Conservation (phyloP, 192 early-diverging fungal genomes). For the Bifiguratus adelaidae region DNA sequence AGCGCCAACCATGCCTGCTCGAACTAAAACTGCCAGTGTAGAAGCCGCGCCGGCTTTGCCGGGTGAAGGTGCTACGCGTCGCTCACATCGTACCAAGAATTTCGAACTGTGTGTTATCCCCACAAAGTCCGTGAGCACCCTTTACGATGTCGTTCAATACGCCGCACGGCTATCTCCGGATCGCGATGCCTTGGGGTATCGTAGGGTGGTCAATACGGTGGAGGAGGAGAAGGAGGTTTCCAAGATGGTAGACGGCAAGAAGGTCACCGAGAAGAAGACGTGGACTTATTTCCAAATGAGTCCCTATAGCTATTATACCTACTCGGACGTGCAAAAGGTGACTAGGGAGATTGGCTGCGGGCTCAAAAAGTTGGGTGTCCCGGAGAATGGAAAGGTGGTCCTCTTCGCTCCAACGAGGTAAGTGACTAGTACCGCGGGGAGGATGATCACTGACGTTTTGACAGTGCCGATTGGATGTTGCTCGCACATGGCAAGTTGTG, state of each 20-base stretch:
- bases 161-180: conserved; percentile 38
- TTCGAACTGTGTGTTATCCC: too few species aligned
- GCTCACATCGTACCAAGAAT: too few species aligned
- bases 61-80: too few species aligned
- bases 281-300: conserved; percentile 79
- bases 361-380: conserved; percentile 51
- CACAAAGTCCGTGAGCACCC: conserved; percentile 39
- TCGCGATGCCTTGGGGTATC: conserved; percentile 58
- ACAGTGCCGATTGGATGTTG: conserved; percentile 19
- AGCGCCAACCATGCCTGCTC: too few species aligned
- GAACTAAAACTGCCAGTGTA: too few species aligned
- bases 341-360: conserved; percentile 56
- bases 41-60: too few species aligned
- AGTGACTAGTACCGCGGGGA: background rate
- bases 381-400: conserved; percentile 32
- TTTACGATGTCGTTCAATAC: conserved; percentile 62
- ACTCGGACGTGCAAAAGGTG: conserved; percentile 48
- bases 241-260: conserved; percentile 43
- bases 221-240: conserved; percentile 68
- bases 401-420: conserved; percentile 68
- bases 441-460: background rate
- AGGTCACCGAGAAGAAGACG: conserved; percentile 58
- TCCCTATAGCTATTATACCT: conserved; percentile 75
- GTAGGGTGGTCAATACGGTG: conserved; percentile 48
- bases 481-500: conserved; percentile 15